Percentiles rank a stretch among this genome's conserved stretches.
Conservation (phyloP, 805 yeast genomes). For the Metschnikowia lachancei region DNA sequence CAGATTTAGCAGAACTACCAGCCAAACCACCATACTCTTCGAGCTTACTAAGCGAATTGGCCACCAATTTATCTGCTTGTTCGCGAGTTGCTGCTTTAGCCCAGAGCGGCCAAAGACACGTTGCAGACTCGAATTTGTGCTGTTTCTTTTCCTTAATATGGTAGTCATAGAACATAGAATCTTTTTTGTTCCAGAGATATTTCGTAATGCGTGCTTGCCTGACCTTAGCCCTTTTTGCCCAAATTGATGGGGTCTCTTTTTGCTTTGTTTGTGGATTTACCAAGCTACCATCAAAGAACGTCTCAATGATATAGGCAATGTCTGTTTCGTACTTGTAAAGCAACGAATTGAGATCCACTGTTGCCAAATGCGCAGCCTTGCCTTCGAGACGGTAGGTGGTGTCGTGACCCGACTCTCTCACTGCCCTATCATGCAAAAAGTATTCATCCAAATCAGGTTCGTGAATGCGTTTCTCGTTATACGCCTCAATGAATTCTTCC, state of each 20-base stretch:
- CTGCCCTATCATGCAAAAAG: constrained; percentile 89
- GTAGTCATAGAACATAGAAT: constrained; percentile 81
- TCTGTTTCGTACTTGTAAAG: constrained; percentile 88
- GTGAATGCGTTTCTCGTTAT: constrained; percentile 60
- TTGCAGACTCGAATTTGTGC: constrained; percentile 76
- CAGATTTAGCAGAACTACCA: constrained; percentile 71
- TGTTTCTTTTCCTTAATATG: constrained; percentile 56
- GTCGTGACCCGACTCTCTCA: constrained; percentile 95
- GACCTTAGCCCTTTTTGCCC: constrained; percentile 57
- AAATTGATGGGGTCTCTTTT: constrained; percentile 49
- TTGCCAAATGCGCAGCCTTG: constrained; percentile 82
- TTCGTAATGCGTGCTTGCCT: constrained; percentile 59
- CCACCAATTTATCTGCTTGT: constrained; percentile 66
- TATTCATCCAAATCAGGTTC: constrained; percentile 88
- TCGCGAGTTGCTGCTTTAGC: constrained; percentile 60
- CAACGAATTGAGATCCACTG: constrained; percentile 83
- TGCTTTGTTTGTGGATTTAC: constrained; percentile 19
- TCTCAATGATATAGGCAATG: constrained; percentile 62
- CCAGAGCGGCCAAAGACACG: constrained; percentile 93
- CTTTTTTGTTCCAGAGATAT: constrained; percentile 80
- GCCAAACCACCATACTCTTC: constrained; percentile 89
- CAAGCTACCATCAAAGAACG: constrained; percentile 52
- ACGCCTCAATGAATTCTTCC: constrained; percentile 59
- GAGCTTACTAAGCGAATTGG: constrained; percentile 58
- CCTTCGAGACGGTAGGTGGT: constrained; percentile 90